Conservation (phyloP, 768 basidiomycete genomes). For the Tulasnella sp. region DNA sequence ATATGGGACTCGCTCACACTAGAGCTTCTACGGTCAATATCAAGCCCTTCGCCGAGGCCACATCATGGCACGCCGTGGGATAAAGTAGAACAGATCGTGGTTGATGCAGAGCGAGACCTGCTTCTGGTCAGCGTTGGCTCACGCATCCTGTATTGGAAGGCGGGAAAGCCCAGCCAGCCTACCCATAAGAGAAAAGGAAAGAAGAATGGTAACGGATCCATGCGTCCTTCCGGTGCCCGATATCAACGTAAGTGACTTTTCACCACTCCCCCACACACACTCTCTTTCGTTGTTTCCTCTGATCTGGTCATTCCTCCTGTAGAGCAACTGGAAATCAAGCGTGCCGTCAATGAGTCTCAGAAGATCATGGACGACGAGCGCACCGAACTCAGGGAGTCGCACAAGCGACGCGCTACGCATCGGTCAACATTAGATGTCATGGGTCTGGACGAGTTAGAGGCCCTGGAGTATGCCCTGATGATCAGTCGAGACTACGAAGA, state of each 20-base stretch:
- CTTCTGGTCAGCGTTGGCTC: conserved; percentile 51
- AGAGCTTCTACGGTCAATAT: conserved; percentile 43
- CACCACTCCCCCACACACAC: too few relatives aligned
- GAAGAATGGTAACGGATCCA: conserved; percentile 12
- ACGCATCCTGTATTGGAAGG: conserved; percentile 56
- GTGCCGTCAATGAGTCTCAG: conserved; percentile 50
- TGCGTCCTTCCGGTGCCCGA: conserved; percentile 23
- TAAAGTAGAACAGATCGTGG: conserved; percentile 37
- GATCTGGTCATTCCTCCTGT: not conserved
- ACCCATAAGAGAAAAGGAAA: conserved; percentile 21
- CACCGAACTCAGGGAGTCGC: conserved; percentile 27
- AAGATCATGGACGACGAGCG: conserved; percentile 42
- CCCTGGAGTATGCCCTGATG: conserved; percentile 72
- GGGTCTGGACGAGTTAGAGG: conserved; percentile 62
- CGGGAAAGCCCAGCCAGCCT: conserved; percentile 29
- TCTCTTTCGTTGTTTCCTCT: not conserved
- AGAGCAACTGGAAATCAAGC: conserved; percentile 56
- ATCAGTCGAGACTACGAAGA: conserved; percentile 57
- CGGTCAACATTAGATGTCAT: conserved; percentile 43
- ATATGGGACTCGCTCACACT: conserved; percentile 61
- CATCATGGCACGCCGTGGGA: conserved; percentile 35
- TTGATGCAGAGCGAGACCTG: conserved; percentile 38
- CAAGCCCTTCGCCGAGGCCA: conserved; percentile 29
- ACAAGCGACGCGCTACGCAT: conserved; percentile 48
- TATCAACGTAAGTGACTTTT: conserved; percentile 34